phyloP scores from a whole-genome alignment of 768 basidiomycete genomes.

The Flagelloscypha sp. region DNA sequence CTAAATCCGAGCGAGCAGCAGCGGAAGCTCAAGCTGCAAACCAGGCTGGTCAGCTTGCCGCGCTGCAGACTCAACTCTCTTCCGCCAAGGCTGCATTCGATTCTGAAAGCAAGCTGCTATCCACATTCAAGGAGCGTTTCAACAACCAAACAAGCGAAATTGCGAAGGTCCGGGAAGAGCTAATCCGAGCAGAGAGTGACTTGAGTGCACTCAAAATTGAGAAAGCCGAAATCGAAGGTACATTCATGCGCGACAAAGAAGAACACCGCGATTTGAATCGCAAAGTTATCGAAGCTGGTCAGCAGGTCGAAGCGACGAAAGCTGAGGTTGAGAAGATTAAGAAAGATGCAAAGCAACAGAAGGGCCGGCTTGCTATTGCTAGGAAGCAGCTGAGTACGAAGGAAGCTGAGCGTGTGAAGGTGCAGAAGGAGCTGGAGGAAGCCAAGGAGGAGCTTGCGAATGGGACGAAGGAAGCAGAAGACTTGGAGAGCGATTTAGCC shows the following conservation, averaged over 20 bases:
- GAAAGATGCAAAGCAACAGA: constrained; percentile 95
- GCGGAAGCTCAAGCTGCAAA: constrained; percentile 58
- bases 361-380: constrained; percentile 88
- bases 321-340: constrained; percentile 76
- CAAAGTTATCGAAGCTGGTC: constrained; percentile 72
- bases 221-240: constrained; percentile 85
- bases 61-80: constrained; percentile 76
- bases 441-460: constrained; percentile 46
- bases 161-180: constrained; percentile 60
- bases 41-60: constrained; percentile 67
- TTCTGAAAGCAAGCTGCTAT: constrained; percentile 66
- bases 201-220: constrained; percentile 82
- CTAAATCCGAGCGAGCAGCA: constrained; percentile 56
- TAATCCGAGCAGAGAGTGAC: constrained; percentile 89
- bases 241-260: constrained; percentile 86
- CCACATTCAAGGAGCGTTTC: constrained; percentile 61
- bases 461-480: constrained; percentile 47
- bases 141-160: constrained; percentile 63
- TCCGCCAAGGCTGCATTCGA: constrained; percentile 81
- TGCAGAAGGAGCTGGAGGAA: constrained; percentile 65
- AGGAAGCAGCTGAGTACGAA: constrained; percentile 87
- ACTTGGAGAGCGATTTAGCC: constrained; percentile 43
- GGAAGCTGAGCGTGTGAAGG: constrained; percentile 67
- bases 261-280: constrained; percentile 81
- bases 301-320: constrained; percentile 64